Evolutionary conservation across 768 basidiomycete genomes (phyloP).

Genomic region (Gymnopilus junonius): DNA sequence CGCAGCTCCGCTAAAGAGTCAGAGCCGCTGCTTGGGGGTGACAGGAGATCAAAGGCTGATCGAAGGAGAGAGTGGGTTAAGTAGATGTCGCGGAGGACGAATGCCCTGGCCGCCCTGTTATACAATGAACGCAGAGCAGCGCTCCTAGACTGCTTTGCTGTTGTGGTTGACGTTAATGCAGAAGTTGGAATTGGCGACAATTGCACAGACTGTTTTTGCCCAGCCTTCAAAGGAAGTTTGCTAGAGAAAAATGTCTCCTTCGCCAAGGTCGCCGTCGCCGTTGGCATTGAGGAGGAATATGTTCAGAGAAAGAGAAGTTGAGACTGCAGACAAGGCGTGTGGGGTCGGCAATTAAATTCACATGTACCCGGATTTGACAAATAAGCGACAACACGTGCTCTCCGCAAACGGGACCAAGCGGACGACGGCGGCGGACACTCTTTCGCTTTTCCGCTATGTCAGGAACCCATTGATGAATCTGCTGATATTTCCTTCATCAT

Average conservation of each 20-base stretch:
- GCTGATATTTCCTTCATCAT: too few species aligned
- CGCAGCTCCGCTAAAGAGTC: constrained; percentile 58
- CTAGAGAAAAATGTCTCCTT: constrained; percentile 31
- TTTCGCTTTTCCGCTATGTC: neutral
- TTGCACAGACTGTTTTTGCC: constrained; percentile 32
- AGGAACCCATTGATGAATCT: too few species aligned
- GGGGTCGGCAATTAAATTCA: constrained; percentile 23
- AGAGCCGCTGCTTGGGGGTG: constrained; percentile 34
- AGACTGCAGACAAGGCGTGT: constrained; percentile 5
- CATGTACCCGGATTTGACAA: constrained; percentile 19
- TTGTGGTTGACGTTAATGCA: constrained; percentile 13
- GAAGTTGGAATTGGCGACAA: constrained; percentile 15
- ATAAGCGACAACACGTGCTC: constrained; percentile 2
- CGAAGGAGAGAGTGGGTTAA: constrained; percentile 68
- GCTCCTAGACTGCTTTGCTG: constrained; percentile 28
- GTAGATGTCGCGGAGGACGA: constrained; percentile 73
- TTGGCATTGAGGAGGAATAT: constrained; percentile 45
- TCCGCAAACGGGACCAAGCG: neutral
- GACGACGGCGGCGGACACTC: neutral
- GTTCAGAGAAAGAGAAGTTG: constrained; percentile 6
- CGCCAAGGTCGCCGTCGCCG: constrained; percentile 46
- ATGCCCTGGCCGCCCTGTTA: constrained; percentile 76
- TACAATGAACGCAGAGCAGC: constrained; percentile 74
- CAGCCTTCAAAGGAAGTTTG: constrained; percentile 41
- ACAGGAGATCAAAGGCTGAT: constrained; percentile 70